A percentile compares a stretch with the other conserved stretches of the same genome.
These are phyloP conservation scores for Aspergillus brasiliensis DNA, from an alignment of 2,329 filamentous ascomycete species.

Conservation along the genomic window DNA sequence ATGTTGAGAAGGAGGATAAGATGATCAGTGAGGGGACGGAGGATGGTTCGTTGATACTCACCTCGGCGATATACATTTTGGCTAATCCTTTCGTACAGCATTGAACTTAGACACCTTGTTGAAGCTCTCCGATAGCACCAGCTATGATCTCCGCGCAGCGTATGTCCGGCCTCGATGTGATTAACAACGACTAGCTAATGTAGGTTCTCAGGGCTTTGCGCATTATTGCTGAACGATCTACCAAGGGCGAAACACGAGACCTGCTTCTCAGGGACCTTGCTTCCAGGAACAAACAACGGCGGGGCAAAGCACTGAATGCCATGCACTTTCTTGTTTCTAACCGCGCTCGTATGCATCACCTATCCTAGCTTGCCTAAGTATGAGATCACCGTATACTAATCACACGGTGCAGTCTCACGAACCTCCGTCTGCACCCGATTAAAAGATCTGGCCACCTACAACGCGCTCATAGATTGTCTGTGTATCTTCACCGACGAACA, in stretches of 20 bases:
- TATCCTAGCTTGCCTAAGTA: not conserved
- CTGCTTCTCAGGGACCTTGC: slow-evolving; percentile 46
- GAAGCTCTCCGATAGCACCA: slow-evolving; percentile 70
- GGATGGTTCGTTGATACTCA: slow-evolving; percentile 50
- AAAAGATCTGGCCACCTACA: slow-evolving; percentile 40
- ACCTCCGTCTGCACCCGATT: slow-evolving; percentile 38
- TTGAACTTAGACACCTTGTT: slow-evolving; percentile 67
- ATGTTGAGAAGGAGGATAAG: slow-evolving; percentile 65
- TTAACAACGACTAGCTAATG: slow-evolving; percentile 42
- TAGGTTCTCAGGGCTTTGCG: slow-evolving; percentile 41
- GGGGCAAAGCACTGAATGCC: slow-evolving; percentile 46
- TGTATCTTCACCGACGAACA: slow-evolving; percentile 45
- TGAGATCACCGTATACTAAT: slow-evolving; percentile 1
- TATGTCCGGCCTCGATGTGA: slow-evolving; percentile 53
- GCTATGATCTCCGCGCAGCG: slow-evolving; percentile 70
- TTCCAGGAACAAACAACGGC: slow-evolving; percentile 39
- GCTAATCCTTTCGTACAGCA: slow-evolving; percentile 41
- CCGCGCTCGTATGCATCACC: slow-evolving; percentile 35
- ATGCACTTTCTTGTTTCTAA: slow-evolving; percentile 47
- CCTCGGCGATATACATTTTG: not conserved
- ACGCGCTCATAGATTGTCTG: slow-evolving; percentile 44
- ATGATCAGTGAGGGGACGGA: slow-evolving; percentile 77
- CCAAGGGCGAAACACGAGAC: slow-evolving; percentile 43
- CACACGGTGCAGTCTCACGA: slow-evolving; percentile 34
- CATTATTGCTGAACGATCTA: slow-evolving; percentile 49